Evolutionary conservation across 1,284 basidiomycete species (phyloP).

Genomic region (Amylostereum areolatum): DNA sequence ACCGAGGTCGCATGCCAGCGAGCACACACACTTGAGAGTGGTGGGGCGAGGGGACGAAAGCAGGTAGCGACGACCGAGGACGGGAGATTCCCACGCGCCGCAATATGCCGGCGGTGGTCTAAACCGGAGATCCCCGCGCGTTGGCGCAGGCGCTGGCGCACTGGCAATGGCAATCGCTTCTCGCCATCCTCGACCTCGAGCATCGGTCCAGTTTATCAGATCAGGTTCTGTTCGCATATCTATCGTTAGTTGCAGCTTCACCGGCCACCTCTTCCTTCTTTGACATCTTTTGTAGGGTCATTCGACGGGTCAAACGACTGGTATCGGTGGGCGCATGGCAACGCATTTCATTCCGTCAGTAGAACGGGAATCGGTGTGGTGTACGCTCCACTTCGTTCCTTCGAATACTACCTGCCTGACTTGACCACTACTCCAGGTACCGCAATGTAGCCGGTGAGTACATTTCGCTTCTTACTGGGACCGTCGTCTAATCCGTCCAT

Average conservation of each 20-base stretch:
- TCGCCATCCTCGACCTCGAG: too few species aligned
- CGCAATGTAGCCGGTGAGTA: constrained; percentile 66
- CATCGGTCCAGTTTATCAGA: too few species aligned
- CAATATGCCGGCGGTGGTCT: too few species aligned
- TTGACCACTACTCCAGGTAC: constrained; percentile 44
- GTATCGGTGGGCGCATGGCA: constrained; percentile 87
- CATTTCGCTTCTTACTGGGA: constrained; percentile 42
- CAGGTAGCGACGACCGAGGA: too few species aligned
- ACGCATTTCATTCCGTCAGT: constrained; percentile 96
- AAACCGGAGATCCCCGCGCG: too few species aligned
- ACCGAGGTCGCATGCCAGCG: too few species aligned
- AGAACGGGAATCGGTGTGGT: constrained; percentile 92
- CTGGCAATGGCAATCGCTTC: too few species aligned
- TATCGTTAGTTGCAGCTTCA: constrained; percentile 52
- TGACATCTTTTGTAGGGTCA: constrained; percentile 50
- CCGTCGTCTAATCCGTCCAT: constrained; percentile 17
- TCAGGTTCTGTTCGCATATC: constrained; percentile 66
- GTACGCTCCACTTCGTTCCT: constrained; percentile 39
- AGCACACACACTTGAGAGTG: too few species aligned
- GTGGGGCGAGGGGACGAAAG: too few species aligned
- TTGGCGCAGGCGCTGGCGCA: too few species aligned
- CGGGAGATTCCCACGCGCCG: too few species aligned
- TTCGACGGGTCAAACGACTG: constrained; percentile 87
- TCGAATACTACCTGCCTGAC: constrained; percentile 18
- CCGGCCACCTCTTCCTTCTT: background rate